Evolutionary conservation across 1,284 basidiomycete genomes (phyloP).

Genomic region (Crepidotus sp.): DNA sequence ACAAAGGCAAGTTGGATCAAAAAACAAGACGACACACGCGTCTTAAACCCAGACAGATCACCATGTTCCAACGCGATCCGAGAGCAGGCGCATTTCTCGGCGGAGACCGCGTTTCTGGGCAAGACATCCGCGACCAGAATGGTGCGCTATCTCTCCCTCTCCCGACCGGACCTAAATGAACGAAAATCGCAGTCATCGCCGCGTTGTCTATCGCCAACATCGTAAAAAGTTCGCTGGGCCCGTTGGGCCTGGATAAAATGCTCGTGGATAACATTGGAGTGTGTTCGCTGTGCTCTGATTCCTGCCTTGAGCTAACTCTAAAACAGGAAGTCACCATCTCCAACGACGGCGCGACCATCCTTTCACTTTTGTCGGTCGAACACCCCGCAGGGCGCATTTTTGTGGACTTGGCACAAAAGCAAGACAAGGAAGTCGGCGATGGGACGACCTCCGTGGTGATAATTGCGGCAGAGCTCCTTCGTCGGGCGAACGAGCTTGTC

Average conservation of each 20-base stretch:
- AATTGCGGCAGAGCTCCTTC: conserved; percentile 90
- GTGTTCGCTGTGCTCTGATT: conserved; percentile 22
- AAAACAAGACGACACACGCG: conserved; percentile 11
- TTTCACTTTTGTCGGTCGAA: conserved; percentile 85
- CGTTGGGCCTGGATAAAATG: conserved; percentile 96
- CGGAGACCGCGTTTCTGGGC: conserved; percentile 88
- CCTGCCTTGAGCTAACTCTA: conserved; percentile 1
- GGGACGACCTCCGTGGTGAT: conserved; percentile 99
- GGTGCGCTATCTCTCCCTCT: conserved; percentile 39
- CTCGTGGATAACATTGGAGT: conserved; percentile 98
- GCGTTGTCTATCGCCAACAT: conserved; percentile 97
- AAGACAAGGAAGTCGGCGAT: conserved; percentile 99
- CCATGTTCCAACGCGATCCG: conserved; percentile 81
- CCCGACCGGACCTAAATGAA: conserved; percentile 41
- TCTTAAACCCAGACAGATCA: conserved; percentile 6
- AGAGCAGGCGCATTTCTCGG: conserved; percentile 86
- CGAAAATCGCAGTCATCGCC: conserved; percentile 94
- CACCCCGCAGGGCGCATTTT: conserved; percentile 95
- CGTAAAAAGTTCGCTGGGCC: conserved; percentile 93
- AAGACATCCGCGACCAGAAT: conserved; percentile 96
- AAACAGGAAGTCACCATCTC: conserved; percentile 95
- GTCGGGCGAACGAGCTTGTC: conserved; percentile 95
- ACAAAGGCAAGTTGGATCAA: conserved; percentile 1
- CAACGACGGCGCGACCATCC: conserved; percentile 98
- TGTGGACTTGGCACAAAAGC: conserved; percentile 97